Percentiles rank a stretch among this genome's conserved stretches.
phyloP scores from a whole-genome alignment of 2,329 filamentous ascomycete species.

The Claviceps pusilla region DNA sequence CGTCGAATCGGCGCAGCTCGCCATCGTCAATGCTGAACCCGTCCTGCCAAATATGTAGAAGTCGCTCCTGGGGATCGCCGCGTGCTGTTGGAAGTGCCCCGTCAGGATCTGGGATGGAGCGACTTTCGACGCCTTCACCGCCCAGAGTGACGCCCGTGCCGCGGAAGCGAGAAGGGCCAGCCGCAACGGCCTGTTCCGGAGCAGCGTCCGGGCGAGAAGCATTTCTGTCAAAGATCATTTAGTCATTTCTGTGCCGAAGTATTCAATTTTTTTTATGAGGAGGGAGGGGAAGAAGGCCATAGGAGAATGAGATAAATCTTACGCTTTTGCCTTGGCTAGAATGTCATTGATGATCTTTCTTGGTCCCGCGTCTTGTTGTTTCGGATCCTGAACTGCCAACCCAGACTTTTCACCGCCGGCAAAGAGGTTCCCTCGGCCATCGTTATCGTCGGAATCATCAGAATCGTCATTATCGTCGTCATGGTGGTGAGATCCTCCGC shows the following conservation, averaged over 20 bases:
- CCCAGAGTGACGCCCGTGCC: slow-evolving; percentile 64
- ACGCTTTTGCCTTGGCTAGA: slow-evolving; percentile 49
- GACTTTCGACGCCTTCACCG: slow-evolving; percentile 59
- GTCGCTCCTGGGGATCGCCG: slow-evolving; percentile 44
- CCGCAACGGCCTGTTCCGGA: slow-evolving; percentile 31
- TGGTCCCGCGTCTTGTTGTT: slow-evolving; percentile 28
- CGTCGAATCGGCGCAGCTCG: slow-evolving; percentile 61
- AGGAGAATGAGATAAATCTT: slow-evolving; percentile 10
- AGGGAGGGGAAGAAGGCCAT: neutral
- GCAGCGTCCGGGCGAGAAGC: slow-evolving; percentile 38
- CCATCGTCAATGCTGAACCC: slow-evolving; percentile 80
- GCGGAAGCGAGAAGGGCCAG: slow-evolving; percentile 42
- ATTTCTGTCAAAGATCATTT: slow-evolving; percentile 31
- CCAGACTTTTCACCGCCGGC: slow-evolving; percentile 76
- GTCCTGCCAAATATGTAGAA: slow-evolving; percentile 67
- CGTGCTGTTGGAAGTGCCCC: slow-evolving; percentile 15
- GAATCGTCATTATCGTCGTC: slow-evolving; percentile 44
- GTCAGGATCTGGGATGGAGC: slow-evolving; percentile 47
- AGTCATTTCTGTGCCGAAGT: neutral
- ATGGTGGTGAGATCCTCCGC: slow-evolving; percentile 26
- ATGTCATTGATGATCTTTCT: slow-evolving; percentile 48
- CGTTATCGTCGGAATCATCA: slow-evolving; percentile 40
- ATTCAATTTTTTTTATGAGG: too few relatives aligned
- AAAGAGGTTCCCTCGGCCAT: slow-evolving; percentile 54
- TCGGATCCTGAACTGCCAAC: slow-evolving; percentile 50